Percentiles rank a stretch among this genome's conserved stretches.
These are phyloP conservation scores for Corchorus olitorius DNA, from an alignment of 345 rosid species.

Conservation along the genomic window DNA sequence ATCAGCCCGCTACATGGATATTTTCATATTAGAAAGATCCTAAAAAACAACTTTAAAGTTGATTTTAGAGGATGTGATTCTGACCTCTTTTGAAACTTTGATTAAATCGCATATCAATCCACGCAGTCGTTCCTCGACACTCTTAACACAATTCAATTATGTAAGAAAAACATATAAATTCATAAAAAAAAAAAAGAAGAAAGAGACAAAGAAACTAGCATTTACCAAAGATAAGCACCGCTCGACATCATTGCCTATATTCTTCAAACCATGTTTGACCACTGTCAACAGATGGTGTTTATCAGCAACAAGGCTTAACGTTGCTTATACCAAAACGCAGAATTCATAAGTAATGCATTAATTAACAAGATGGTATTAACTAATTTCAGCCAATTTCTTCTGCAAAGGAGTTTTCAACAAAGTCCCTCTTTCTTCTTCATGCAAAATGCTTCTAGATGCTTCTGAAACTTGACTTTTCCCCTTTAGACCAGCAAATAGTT, in stretches of 20 bases:
- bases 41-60: background rate
- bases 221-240: conserved; percentile 90
- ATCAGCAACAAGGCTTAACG: conserved; percentile 9
- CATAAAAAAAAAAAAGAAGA: background rate
- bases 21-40: conserved; percentile 23
- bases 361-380: conserved; percentile 37
- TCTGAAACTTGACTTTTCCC: conserved; percentile 85
- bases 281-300: conserved; percentile 41
- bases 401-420: conserved; percentile 79
- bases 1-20: conserved; percentile 66
- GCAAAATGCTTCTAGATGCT: conserved; percentile 82
- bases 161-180: conserved; percentile 28
- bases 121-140: conserved; percentile 94
- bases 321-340: background rate
- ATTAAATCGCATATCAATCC: conserved; percentile 67
- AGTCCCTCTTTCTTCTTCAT: conserved; percentile 85
- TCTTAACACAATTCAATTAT: conserved; percentile 41
- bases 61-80: conserved; percentile 16
- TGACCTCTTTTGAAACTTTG: conserved; percentile 82
- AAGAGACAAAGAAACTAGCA: conserved; percentile 27
- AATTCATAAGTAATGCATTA: background rate
- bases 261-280: conserved; percentile 72
- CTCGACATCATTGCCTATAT: conserved; percentile 73
- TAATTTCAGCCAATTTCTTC: conserved; percentile 78
- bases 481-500: conserved; percentile 73